Base-by-base conservation (phyloP, 306 rosid species). In the Cucurbita moschata region DNA sequence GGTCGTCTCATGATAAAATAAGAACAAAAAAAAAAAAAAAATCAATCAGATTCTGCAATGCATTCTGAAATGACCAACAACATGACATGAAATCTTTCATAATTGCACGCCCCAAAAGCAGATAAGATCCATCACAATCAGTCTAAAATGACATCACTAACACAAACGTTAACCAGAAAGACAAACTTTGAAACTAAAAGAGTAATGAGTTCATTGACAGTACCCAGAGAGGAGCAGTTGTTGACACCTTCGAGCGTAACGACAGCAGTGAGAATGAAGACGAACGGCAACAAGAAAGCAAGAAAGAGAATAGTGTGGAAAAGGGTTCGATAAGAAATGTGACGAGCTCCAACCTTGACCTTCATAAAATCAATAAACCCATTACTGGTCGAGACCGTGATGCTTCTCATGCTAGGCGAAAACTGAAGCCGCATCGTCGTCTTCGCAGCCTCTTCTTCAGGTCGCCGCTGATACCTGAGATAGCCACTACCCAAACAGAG, bases 291-390 rank as follows among this genome's bases (percentile, higher is more conserved):
- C 62, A 94, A 82, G 79, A 94, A 94, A 77, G 98, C 98, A 55
- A 94, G 88, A 81, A 94, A 81, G 65, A 94, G 98, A 46, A 94
- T 89, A 76, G 97, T 89, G 83, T 94, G 98, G 83, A 94, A 94
- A 75, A 94, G 89, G 85, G 97, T 90, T 79, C 98, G 87, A 87
- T 94, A 94, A 70, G 98, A 94, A 82, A 94, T 86, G 81, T 90
- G 98, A 83, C 97, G 98, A 90, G 98, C 97, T 84, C 92, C 98
- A 88, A 90, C 92, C 83, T 87, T 94, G 98, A 90, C 89, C 97
- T 94, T 94, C 98, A 94, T 94, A 80, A 94, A 94, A 82, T 87
- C 96, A 94, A 88, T 84, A 88, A 94, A 94, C 78, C 98, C 98
- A 93, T 90, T 88, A 86, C 80, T 90, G 88, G 97, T 87, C 85